Percentiles rank a stretch among this genome's conserved stretches.
Conservation (phyloP, 805 yeast species). For the Barnettozyma populi region DNA sequence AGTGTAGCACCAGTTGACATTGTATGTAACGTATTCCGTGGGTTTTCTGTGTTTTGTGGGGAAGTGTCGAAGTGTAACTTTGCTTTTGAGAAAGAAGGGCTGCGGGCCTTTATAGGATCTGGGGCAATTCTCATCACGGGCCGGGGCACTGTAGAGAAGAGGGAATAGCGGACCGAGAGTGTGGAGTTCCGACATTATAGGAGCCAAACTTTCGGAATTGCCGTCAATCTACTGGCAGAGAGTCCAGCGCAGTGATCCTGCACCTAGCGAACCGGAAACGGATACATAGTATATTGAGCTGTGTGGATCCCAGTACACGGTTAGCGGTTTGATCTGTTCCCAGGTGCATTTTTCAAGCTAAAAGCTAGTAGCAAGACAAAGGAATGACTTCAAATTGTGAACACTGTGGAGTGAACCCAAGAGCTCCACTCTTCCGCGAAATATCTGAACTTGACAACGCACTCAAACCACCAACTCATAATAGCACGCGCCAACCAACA, state of each 20-base stretch:
- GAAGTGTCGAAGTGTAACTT: neutral
- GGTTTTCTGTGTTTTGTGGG: neutral
- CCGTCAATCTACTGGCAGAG: too few species aligned
- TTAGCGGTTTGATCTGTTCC: too few species aligned
- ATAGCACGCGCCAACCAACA: neutral
- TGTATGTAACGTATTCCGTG: neutral
- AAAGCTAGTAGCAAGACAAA: too few species aligned
- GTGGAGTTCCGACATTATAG: neutral
- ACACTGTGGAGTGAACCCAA: too few species aligned
- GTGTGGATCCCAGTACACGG: too few species aligned
- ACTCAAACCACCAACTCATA: neutral
- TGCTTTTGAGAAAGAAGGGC: neutral
- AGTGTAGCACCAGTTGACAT: constrained; percentile 35
- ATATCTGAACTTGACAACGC: neutral
- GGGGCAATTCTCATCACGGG: neutral
- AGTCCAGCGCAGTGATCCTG: too few species aligned
- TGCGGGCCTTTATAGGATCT: neutral
- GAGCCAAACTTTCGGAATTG: too few species aligned
- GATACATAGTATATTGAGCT: too few species aligned
- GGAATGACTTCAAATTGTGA: too few species aligned
- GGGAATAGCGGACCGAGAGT: neutral
- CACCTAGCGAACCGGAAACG: too few species aligned
- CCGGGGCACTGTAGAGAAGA: neutral
- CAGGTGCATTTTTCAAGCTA: too few species aligned
- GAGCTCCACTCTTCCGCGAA: neutral